phyloP scores from a whole-genome alignment of 352 stramenopile genomes.

The Phytopythium mirpurense region DNA sequence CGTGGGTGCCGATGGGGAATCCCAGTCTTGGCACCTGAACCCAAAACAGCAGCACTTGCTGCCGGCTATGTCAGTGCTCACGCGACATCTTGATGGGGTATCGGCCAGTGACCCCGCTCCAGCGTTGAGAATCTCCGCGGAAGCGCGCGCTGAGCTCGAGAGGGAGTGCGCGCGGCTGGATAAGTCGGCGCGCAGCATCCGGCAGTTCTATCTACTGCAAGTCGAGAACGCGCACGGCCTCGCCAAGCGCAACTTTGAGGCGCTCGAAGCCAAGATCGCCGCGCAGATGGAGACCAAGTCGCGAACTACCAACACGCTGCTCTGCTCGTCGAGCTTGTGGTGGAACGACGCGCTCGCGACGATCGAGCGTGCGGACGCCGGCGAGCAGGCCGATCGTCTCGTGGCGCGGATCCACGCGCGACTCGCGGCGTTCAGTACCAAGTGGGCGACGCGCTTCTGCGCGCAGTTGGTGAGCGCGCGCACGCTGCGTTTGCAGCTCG shows the following conservation, averaged over 20 bases:
- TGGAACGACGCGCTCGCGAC: conserved; percentile 39
- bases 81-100: conserved; percentile 15
- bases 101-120: conserved; percentile 5
- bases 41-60: conserved; percentile 45
- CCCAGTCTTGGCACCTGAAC: background rate
- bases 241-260: conserved; percentile 2
- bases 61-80: conserved; percentile 28
- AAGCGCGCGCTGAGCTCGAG: conserved; percentile 13
- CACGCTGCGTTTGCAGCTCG: conserved; percentile 44
- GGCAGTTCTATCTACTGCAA: conserved; percentile 42
- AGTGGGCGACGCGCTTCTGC: conserved; percentile 42
- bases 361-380: conserved; percentile 19
- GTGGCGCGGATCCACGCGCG: conserved; percentile 41
- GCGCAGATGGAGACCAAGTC: background rate
- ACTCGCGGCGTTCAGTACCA: conserved; percentile 32
- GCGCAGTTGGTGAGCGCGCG: conserved; percentile 32
- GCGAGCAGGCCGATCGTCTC: conserved; percentile 17
- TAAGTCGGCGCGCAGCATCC: conserved; percentile 24
- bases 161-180: conserved; percentile 33
- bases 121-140: conserved; percentile 1
- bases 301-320: background rate
- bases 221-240: conserved; percentile 17
- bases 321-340: conserved; percentile 40
- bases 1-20: background rate
- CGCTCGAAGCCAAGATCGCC: background rate